Base-by-base conservation (phyloP, 208 protist genomes). In the Trypanosoma avium region DNA sequence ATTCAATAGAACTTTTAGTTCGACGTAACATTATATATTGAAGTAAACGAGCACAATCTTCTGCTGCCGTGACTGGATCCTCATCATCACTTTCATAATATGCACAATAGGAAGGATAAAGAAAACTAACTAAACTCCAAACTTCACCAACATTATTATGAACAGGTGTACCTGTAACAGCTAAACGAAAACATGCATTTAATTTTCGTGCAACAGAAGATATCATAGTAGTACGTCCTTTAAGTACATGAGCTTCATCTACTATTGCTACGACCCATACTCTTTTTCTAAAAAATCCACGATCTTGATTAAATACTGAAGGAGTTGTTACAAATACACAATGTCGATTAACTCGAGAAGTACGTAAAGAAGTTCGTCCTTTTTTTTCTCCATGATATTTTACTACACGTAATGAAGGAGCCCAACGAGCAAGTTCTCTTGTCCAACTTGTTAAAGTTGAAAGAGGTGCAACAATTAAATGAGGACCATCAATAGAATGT, bases 161-260 rank as follows among this genome's bases (percentile, higher is more conserved):
- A 47, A 99, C 79, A 15, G 97, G 97, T 7, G 97, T 99, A 32
- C 97, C 97, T 2, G 92, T 97, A 43, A 98, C 82, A 19, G 94
- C 81, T 6, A 97, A 45, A 30, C 87, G 84, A 49, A 92, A 84
- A 57, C 82, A 92, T 17, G 86, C 65, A 6, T 52, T 79, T n/a
- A 98, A 77, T 60, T 91, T 89, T 29, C 88, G 81, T 0, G 94
- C 69, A 3, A 67, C 48, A 36, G 59, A 54, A 10, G 75, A 83
- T 40, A 95, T 78, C 36, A 82, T 79, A 0, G 89, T 91, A 40
- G 83, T 68, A 27, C 83, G 40, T 19, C 83, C 75, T 74, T 98
- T 97, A n/a, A 99, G 75, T 21, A 98, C 80, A 77, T 99, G 98
- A 1, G 94, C 98, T 75, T 99, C 98, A 70, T 99, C 98, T 13